Percentiles rank a stretch among this genome's conserved stretches.
phyloP scores from a whole-genome alignment of 441 rosid species.

The Raphanus hybrid region DNA sequence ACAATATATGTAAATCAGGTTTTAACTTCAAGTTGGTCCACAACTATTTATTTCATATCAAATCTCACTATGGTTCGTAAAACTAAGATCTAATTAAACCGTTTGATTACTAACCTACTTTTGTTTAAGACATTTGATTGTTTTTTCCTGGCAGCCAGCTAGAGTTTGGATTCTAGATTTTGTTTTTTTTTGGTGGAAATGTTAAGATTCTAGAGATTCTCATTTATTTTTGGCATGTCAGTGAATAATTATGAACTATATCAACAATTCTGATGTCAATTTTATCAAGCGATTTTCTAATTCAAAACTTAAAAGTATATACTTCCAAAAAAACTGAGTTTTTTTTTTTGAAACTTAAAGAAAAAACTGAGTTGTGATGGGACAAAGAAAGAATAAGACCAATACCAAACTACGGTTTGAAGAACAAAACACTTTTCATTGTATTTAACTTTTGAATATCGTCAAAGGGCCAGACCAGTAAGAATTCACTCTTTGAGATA shows the following conservation, averaged over 20 bases:
- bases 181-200: neutral
- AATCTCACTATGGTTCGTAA: neutral
- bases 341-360: neutral
- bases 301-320: conserved; percentile 8
- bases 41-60: neutral
- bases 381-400: conserved; percentile 37
- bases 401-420: conserved; percentile 29
- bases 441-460: conserved; percentile 34
- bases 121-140: neutral
- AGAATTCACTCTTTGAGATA: conserved; percentile 32
- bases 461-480: conserved; percentile 37
- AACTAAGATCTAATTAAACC: neutral
- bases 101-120: neutral
- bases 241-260: conserved; percentile 23
- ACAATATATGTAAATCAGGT: neutral
- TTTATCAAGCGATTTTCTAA: conserved; percentile 5
- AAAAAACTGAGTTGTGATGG: conserved; percentile 26
- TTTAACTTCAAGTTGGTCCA: neutral
- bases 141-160: neutral
- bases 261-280: conserved; percentile 4
- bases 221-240: conserved; percentile 15
- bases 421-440: conserved; percentile 18
- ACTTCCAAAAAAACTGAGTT: neutral
- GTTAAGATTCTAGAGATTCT: neutral
- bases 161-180: neutral